Evolutionary conservation across 768 basidiomycete species (phyloP), one percentile per base, ranked within the genome.

Genomic region (Agrocybe pediades): DNA sequence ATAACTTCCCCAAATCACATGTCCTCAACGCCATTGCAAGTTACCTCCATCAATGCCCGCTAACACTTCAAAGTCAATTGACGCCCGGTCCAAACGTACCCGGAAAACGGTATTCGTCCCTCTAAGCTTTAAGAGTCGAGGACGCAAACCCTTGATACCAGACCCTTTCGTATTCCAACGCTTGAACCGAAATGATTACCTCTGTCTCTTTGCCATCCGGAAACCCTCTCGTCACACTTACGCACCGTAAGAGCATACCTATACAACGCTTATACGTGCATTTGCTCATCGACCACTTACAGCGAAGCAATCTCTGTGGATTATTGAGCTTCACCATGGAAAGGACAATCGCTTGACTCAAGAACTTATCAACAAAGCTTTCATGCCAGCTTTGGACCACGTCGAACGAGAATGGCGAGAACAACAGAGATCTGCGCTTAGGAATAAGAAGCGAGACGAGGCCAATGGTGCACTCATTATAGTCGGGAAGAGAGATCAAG

Each of bases 271-370:
- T 17, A 21, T 20, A 9, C 19, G 51, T 24, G 33, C 49, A 45
- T n/a, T n/a, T 29, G 42, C 41, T n/a, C 29, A 50, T 25, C 42
- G 39, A 16, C 6, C 8, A 40, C 40, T 11, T 17, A 59, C 26
- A 90, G 87, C 87, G 6, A 80, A 81, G 53, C 66, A 79, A 2
- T 72, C 74, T 2, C 57, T 88, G 33, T 94, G 90, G 91, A 74
- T 90, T 46, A 81, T 93, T 53, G 91, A 94, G 65, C 68, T 94
- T 49, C 90, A 90, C 62, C 88, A 91, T 65, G 89, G 87, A 13
- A 74, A 75, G 33, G 92, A 94, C 67, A 89, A 78, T 58, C 83
- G 90, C 19, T 68, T 94, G 42, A 87, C 85, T 0, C 68, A 75
- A 21, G 67, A 67, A 6, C 69, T 94, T 48, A 71, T 92, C 49